phyloP scores from a whole-genome alignment of 73 alveolate genomes.

The Blepharisma stoltei region DNA sequence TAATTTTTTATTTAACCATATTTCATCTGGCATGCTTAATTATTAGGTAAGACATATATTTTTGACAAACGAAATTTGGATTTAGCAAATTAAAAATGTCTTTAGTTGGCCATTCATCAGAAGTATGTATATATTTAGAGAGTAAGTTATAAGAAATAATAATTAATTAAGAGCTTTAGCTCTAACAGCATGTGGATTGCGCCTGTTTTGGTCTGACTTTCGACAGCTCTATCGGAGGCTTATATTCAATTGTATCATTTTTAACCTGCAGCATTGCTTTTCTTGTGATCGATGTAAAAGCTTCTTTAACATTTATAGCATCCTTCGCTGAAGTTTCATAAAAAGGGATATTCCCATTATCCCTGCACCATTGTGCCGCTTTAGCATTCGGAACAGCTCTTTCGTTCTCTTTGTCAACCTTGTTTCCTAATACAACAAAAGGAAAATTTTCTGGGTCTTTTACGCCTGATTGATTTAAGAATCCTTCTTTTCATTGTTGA shows the following conservation, averaged over 20 bases:
- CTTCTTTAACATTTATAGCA: constrained; percentile 79
- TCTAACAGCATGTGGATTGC: no score
- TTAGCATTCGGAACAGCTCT: constrained; percentile 62
- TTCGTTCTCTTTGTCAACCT: constrained; percentile 66
- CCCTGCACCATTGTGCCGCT: constrained; percentile 81
- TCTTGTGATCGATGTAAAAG: constrained; percentile 80
- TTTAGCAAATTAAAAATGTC: no score
- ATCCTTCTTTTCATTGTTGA: constrained; percentile 84
- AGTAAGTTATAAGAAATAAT: no score
- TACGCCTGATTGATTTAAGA: constrained; percentile 75
- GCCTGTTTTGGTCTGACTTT: no score
- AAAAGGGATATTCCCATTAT: constrained; percentile 73
- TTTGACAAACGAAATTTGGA: no score
- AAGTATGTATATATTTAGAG: no score
- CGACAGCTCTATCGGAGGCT: background rate
- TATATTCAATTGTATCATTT: constrained; percentile 36
- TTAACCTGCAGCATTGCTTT: constrained; percentile 56
- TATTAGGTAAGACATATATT: no score
- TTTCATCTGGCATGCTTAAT: no score
- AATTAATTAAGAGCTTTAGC: no score
- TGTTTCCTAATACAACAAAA: constrained; percentile 91
- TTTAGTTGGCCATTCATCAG: no score
- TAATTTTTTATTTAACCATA: no score
- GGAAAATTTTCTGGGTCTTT: constrained; percentile 90
- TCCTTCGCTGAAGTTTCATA: constrained; percentile 85